Percentiles rank a stretch among this genome's conserved stretches.
phyloP scores from a whole-genome alignment of 2,329 filamentous ascomycete species.

The Cladophialophora bantiana region DNA sequence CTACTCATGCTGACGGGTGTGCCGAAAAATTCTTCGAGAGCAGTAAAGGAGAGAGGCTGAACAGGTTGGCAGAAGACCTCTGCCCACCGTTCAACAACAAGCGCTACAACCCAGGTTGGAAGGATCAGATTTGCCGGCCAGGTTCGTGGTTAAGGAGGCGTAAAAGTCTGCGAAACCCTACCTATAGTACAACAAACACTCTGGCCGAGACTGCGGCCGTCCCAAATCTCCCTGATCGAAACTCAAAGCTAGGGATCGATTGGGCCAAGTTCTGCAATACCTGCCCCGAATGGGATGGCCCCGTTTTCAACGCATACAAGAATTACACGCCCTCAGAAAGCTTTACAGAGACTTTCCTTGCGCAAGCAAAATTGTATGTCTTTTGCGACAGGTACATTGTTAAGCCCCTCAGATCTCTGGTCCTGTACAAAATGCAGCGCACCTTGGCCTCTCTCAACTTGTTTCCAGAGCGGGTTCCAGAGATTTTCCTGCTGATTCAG shows the following conservation, averaged over 20 bases:
- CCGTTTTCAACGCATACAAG: slow-evolving; percentile 8
- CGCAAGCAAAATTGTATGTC: slow-evolving; percentile 50
- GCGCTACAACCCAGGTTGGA: neutral
- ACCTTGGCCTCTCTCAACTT: slow-evolving; percentile 45
- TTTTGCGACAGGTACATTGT: slow-evolving; percentile 53
- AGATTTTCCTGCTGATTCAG: slow-evolving; percentile 45
- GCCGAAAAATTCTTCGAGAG: neutral
- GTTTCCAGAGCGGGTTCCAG: slow-evolving; percentile 39
- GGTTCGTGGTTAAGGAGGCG: slow-evolving; percentile 6
- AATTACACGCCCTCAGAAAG: slow-evolving; percentile 11
- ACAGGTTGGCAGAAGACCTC: no score
- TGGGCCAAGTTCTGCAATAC: slow-evolving; percentile 6
- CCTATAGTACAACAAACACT: neutral
- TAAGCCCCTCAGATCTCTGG: slow-evolving; percentile 42
- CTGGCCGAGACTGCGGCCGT: neutral
- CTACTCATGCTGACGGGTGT: neutral
- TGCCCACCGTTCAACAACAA: neutral
- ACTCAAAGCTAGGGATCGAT: slow-evolving; percentile 12
- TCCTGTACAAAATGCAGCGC: slow-evolving; percentile 45
- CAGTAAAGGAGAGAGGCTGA: neutral
- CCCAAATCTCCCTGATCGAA: neutral
- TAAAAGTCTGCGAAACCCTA: neutral
- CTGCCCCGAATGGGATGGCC: neutral
- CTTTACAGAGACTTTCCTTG: slow-evolving; percentile 41
- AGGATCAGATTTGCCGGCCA: neutral